Evolutionary conservation across 108 stramenopile genomes (phyloP).

Genomic region (Discostella pseudostelligera): DNA sequence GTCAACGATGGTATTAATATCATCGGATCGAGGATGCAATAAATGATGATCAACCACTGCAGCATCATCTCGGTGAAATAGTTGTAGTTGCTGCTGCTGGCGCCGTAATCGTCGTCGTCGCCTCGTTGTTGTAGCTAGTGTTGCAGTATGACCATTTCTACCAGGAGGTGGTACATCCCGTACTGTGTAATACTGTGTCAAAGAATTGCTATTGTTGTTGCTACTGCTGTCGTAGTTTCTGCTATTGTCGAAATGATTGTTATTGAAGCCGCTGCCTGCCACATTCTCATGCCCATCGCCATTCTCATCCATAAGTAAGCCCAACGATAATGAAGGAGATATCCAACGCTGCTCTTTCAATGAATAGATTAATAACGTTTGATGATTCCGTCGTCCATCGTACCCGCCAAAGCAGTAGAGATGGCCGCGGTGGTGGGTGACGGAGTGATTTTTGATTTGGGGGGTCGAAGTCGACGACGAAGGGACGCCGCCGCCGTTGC

Average conservation of each 20-base stretch:
- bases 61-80: neutral
- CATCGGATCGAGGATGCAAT: too few species aligned
- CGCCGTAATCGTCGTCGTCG: neutral
- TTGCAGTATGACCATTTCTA: slow-evolving; percentile 94
- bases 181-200: slow-evolving; percentile 9
- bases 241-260: slow-evolving; percentile 8
- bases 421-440: slow-evolving; percentile 71
- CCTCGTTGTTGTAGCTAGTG: slow-evolving; percentile 54
- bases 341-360: slow-evolving; percentile 73
- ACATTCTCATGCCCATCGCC: too few species aligned
- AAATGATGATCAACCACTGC: neutral
- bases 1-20: too few species aligned
- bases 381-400: slow-evolving; percentile 88
- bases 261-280: neutral
- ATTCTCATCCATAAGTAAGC: too few species aligned
- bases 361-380: slow-evolving; percentile 73
- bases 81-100: neutral
- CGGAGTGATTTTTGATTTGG: slow-evolving; percentile 83
- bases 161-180: slow-evolving; percentile 78
- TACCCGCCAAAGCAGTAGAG: slow-evolving; percentile 94
- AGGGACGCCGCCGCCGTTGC: neutral
- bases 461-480: slow-evolving; percentile 33
- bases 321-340: slow-evolving; percentile 2
- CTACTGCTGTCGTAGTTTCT: neutral
- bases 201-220: neutral